A percentile compares a stretch with the other conserved stretches of the same genome.
Conservation (phyloP, 192 early-diverging fungal genomes). For the Backusella morwellensis region DNA sequence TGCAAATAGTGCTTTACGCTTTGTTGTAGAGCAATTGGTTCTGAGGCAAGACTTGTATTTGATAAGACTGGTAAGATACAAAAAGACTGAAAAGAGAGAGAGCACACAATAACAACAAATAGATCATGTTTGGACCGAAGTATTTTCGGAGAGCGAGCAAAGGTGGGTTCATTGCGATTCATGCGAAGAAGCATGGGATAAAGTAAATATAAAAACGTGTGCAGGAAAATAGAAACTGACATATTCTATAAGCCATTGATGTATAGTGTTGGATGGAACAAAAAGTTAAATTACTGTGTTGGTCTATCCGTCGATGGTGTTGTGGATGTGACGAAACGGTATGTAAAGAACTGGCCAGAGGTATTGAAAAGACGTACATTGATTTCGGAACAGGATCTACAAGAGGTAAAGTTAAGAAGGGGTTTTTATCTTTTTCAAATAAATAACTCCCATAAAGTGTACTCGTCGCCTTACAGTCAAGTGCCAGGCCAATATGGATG, state of each 20-base stretch:
- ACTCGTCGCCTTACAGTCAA: background rate
- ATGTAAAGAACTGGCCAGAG: constrained; percentile 35
- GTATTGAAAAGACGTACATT: constrained; percentile 30
- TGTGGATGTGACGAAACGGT: constrained; percentile 52
- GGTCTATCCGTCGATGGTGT: constrained; percentile 45
- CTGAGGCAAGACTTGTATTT: constrained; percentile 44
- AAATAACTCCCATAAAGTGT: background rate
- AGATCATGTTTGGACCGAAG: constrained; percentile 59
- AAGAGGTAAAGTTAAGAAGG: background rate
- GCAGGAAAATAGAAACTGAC: background rate
- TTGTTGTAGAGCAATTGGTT: constrained; percentile 48
- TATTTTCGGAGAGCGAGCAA: constrained; percentile 45
- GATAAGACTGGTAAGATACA: constrained; percentile 37
- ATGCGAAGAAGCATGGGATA: constrained; percentile 57
- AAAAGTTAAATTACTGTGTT: constrained; percentile 44
- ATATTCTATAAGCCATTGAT: constrained; percentile 39
- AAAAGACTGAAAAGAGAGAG: background rate
- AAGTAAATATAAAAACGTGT: constrained; percentile 10
- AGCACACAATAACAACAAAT: background rate
- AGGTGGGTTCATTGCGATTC: constrained; percentile 56
- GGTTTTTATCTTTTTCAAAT: background rate
- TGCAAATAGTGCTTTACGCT: constrained; percentile 48
- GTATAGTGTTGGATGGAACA: constrained; percentile 54
- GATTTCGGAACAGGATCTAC: constrained; percentile 13
- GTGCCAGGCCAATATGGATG: background rate